Percentiles rank a stretch among this genome's conserved stretches.
Evolutionary conservation across 225 moss, liverwort and hornwort species (phyloP).

Genomic region (Physcomitrium patens): DNA sequence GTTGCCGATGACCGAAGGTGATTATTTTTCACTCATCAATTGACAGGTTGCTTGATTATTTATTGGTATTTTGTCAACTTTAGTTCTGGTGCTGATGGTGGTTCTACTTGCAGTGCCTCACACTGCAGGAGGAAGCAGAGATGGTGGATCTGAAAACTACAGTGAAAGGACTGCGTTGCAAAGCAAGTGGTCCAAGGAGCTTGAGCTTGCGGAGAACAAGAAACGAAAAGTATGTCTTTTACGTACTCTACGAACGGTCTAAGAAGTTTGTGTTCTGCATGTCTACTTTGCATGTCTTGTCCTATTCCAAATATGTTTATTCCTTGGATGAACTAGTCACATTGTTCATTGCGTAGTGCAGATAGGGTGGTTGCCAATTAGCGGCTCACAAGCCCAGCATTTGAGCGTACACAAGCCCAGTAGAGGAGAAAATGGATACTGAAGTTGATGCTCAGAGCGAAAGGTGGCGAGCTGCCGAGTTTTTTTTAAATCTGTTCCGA

Average conservation of each 20-base stretch:
- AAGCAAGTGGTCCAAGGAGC: constrained; percentile 32
- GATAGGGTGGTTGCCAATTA: background rate
- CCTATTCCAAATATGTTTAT: background rate
- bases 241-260: background rate
- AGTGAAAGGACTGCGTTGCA: constrained; percentile 37
- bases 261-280: background rate
- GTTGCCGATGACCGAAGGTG: constrained; percentile 31
- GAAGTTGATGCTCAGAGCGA: constrained; percentile 11
- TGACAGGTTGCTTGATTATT: background rate
- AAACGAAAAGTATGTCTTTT: constrained; percentile 30
- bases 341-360: constrained; percentile 22
- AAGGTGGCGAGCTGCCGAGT: constrained; percentile 1
- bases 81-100: constrained; percentile 7
- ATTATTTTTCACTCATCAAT: background rate
- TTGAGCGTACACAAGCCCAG: constrained; percentile 16
- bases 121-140: constrained; percentile 22
- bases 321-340: background rate
- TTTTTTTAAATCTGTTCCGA: constrained; percentile 5
- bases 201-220: constrained; percentile 26
- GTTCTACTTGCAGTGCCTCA: constrained; percentile 28
- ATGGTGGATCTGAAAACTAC: constrained; percentile 39
- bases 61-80: background rate
- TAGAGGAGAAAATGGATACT: constrained; percentile 27
- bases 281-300: background rate
- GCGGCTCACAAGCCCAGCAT: too few relatives aligned